Evolutionary conservation across 1,139 yeast species (phyloP).

Genomic region (Pichia sp.): DNA sequence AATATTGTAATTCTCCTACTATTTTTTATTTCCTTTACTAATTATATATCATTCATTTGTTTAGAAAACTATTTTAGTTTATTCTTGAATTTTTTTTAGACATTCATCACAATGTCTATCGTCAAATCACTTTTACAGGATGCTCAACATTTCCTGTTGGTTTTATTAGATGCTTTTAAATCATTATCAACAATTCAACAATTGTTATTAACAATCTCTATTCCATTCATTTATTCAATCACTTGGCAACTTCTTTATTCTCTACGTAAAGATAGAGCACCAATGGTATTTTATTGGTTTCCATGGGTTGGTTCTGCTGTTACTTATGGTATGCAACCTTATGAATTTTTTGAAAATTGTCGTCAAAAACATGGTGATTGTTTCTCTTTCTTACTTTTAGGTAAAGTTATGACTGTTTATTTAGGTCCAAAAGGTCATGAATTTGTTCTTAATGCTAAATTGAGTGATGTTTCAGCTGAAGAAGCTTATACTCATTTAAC

Average conservation of each 20-base stretch:
- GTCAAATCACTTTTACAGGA: slow-evolving; percentile 21
- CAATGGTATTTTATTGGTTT: slow-evolving; percentile 85
- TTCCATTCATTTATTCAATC: slow-evolving; percentile 57
- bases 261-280: slow-evolving; percentile 73
- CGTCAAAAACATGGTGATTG: slow-evolving; percentile 85
- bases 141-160: slow-evolving; percentile 7
- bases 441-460: slow-evolving; percentile 85
- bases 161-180: slow-evolving; percentile 10
- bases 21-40: too few relatives aligned
- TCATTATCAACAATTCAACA: slow-evolving; percentile 28
- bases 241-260: slow-evolving; percentile 68
- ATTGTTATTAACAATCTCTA: slow-evolving; percentile 33
- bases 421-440: slow-evolving; percentile 98
- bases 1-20: too few relatives aligned
- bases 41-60: too few relatives aligned
- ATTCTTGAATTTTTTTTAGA: too few relatives aligned
- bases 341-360: slow-evolving; percentile 75
- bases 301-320: slow-evolving; percentile 96
- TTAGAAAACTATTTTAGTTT: too few relatives aligned
- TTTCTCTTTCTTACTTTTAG: slow-evolving; percentile 81
- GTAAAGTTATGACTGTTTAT: slow-evolving; percentile 91
- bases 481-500: slow-evolving; percentile 93
- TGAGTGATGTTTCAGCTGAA: slow-evolving; percentile 89
- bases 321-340: slow-evolving; percentile 86
- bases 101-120: slow-evolving; percentile 20